Evolutionary conservation across 2,329 filamentous ascomycete genomes (phyloP).

Genomic region (Phaeosphaeria sp.): DNA sequence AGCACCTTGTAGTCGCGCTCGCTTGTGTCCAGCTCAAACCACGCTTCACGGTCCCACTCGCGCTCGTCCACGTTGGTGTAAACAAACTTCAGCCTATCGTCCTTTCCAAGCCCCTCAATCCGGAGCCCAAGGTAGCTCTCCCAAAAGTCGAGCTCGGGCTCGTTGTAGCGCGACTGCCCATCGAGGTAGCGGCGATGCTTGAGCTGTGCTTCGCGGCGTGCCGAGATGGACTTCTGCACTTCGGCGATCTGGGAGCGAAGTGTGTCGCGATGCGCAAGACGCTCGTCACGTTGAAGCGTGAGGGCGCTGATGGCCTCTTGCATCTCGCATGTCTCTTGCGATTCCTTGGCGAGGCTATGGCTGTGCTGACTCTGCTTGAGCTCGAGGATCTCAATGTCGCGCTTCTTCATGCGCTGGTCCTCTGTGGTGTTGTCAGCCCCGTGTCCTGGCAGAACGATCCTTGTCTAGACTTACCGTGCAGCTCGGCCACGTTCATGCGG

Average conservation of each 20-base stretch:
- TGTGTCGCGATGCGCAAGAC: conserved; percentile 61
- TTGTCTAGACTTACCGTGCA: conserved; percentile 71
- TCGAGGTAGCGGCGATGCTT: conserved; percentile 77
- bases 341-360: conserved; percentile 77
- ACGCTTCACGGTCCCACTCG: conserved; percentile 87
- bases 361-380: conserved; percentile 74
- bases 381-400: conserved; percentile 82
- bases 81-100: conserved; percentile 87
- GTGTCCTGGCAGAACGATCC: background rate
- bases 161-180: conserved; percentile 84
- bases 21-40: conserved; percentile 88
- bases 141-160: conserved; percentile 96
- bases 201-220: conserved; percentile 72
- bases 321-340: conserved; percentile 73
- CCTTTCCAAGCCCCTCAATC: conserved; percentile 85
- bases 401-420: conserved; percentile 88
- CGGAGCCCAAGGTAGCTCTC: conserved; percentile 85
- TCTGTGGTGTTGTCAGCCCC: conserved; percentile 61
- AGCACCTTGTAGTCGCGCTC: conserved; percentile 84
- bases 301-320: conserved; percentile 65
- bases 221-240: conserved; percentile 73
- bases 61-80: conserved; percentile 87
- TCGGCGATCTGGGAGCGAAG: conserved; percentile 65
- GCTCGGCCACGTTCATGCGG: conserved; percentile 84
- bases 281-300: conserved; percentile 62